phyloP scores from a whole-genome alignment of 352 stramenopile species.

The Globisporangium nunn region DNA sequence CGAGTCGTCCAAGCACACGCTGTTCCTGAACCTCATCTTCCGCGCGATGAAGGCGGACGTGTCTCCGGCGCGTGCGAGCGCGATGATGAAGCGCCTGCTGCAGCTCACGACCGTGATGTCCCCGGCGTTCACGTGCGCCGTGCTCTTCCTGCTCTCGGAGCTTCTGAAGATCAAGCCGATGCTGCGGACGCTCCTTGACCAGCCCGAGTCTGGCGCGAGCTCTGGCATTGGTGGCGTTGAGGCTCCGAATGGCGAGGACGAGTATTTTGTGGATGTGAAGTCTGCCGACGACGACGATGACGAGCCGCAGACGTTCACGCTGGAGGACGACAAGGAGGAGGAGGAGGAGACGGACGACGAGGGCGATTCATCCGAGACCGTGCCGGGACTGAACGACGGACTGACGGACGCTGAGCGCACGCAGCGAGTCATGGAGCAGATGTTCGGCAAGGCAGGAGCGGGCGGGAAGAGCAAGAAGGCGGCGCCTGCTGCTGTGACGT shows the following conservation, averaged over 20 bases:
- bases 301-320: constrained; percentile 13
- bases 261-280: constrained; percentile 54
- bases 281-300: constrained; percentile 16
- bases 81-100: constrained; percentile 93
- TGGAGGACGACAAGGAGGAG: constrained; percentile 37
- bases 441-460: constrained; percentile 39
- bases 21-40: constrained; percentile 98
- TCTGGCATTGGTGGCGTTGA: constrained; percentile 4
- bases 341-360: constrained; percentile 24
- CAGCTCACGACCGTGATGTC: constrained; percentile 78
- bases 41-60: constrained; percentile 95
- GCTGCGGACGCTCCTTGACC: constrained; percentile 62
- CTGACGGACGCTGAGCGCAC: constrained; percentile 45
- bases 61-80: constrained; percentile 68
- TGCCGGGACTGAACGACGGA: constrained; percentile 27
- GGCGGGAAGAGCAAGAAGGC: constrained; percentile 9
- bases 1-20: constrained; percentile 91
- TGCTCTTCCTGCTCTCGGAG: constrained; percentile 95
- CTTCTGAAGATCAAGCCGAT: constrained; percentile 84
- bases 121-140: constrained; percentile 87
- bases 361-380: constrained; percentile 16
- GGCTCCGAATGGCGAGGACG: constrained; percentile 24
- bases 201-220: constrained; percentile 32
- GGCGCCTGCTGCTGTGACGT: constrained; percentile 17
- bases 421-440: constrained; percentile 45